These are phyloP conservation scores for Rasamsonia emersonii DNA, from an alignment of 2,329 filamentous ascomycete genomes.

Conservation along the genomic window DNA sequence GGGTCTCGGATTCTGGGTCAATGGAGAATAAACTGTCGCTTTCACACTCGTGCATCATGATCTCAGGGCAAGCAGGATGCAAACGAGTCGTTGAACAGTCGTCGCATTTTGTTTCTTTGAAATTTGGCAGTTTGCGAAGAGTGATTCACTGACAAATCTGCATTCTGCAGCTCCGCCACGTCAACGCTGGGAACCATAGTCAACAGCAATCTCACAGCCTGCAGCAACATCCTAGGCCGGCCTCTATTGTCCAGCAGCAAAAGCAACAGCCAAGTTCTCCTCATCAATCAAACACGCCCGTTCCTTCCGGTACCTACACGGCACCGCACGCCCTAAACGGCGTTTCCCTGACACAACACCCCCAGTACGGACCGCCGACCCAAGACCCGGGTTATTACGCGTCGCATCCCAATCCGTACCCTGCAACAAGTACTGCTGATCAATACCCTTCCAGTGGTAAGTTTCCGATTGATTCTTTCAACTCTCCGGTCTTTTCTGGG, in stretches of 20 bases:
- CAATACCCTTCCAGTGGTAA: slow-evolving; percentile 82
- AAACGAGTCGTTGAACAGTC: too few species aligned
- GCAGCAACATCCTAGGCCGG: slow-evolving; percentile 20
- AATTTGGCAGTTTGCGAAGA: too few species aligned
- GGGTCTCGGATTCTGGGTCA: too few species aligned
- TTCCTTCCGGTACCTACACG: slow-evolving; percentile 24
- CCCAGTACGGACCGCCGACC: slow-evolving; percentile 59
- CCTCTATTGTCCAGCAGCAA: slow-evolving; percentile 19
- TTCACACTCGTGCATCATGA: too few species aligned
- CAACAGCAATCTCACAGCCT: slow-evolving; percentile 21
- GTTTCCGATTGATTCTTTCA: slow-evolving; percentile 24
- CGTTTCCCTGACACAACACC: slow-evolving; percentile 42
- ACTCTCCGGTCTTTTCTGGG: slow-evolving; percentile 3
- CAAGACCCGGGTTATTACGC: slow-evolving; percentile 67
- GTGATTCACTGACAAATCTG: slow-evolving; percentile 2
- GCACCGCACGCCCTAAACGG: slow-evolving; percentile 27
- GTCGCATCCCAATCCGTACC: slow-evolving; percentile 73
- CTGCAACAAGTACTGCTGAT: slow-evolving; percentile 68
- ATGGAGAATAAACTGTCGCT: too few species aligned
- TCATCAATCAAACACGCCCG: slow-evolving; percentile 45
- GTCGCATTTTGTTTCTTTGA: too few species aligned
- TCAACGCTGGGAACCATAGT: slow-evolving; percentile 20
- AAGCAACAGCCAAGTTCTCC: slow-evolving; percentile 48
- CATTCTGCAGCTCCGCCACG: slow-evolving; percentile 22
- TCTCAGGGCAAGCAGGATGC: too few species aligned